Base-by-base conservation (phyloP, 495 filamentous ascomycete species). In the Penicillium malachiteum region DNA sequence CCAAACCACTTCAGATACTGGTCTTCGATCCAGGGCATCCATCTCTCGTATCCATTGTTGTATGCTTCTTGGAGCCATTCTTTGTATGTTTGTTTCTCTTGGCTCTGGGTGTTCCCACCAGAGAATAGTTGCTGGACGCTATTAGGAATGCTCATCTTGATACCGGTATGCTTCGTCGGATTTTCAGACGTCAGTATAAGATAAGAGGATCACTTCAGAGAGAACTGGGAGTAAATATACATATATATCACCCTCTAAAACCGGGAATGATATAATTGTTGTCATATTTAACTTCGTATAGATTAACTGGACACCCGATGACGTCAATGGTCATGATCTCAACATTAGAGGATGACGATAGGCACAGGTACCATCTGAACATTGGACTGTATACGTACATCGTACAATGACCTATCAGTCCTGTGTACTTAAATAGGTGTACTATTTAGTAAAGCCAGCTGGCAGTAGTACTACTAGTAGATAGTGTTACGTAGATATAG, bases 21-120 rank as follows among this genome's bases (percentile, higher is more conserved):
- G 67, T 89, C 87, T 60, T 90, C 87, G 35, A 89, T 76, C 85
- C 87, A 90, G 5, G 87, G 86, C 70, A 88, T 81, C 87, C 86
- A 89, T 48, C 74, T 78, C 59, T 89, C 83, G 64, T 89, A 89
- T 62, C 87, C 81, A 10, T 79, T 67, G 66, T 84, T 81, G 74
- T 87, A 87, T 11, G 71, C 75, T 44, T 83, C 66, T 55, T 77
- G 80, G 14, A 74, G 72, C 81, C 81, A 84, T 60, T 87, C 80
- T 7, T 57, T 54, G 59, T 76, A 77, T 5, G 70, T 59, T 41
- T 78, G 68, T 30, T 68, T 61, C 14, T 69, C 11, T 17, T 62
- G 52, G 11, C 46, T 26, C 31, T 56, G 38, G 38, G 38, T 21
- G 47, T 18, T 14, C 0, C 50, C 47, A 7, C 41, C 40, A 16